Base-by-base conservation (phyloP, 2,329 filamentous ascomycete genomes). In the Aspergillus sp. region DNA sequence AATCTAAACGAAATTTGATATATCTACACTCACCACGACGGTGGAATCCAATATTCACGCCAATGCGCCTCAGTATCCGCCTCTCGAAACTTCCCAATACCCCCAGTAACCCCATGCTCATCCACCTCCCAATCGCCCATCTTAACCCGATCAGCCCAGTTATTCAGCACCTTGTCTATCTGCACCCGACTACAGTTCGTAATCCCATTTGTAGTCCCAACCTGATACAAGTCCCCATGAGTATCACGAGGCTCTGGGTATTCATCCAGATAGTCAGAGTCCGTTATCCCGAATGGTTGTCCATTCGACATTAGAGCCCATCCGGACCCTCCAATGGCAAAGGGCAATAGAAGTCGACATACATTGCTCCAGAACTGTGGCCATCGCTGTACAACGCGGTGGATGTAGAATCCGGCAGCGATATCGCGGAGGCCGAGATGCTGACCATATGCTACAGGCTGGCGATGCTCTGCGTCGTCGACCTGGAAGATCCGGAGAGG, bases 11-110 rank as follows among this genome's bases (percentile, higher is more conserved):
- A 21, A 21, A 21, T 1, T 21, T 21, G 17, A 21, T 21, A 21
- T 21, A 21, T 21, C 21, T 21, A 21, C 21, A 21, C 40, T 57
- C n/a, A 57, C 55, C 55, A 54, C 23, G 55, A 49, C 21, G 51
- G 56, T 46, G 46, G 45, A 46, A 58, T 58, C 56, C 56, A 58
- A 62, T 66, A 68, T 53, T 63, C 60, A 35, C 50, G 53, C 61
- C 60, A 68, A 63, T 61, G 59, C 27, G 58, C 62, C 55, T 62
- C 55, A 9, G 64, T 69, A 59, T 72, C 67, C 11, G 68, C 68
- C 40, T 70, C 68, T 43, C 57, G 61, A 25, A 68, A 70, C 41
- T 68, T 70, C 6, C 67, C 62, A 62, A 70, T 69, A 14, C 67
- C 68, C 47, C 65, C 64, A 7, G 54, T n/a, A 6, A 70, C 66